These are phyloP conservation scores for Suillus americanus DNA, from an alignment of 768 basidiomycete species.

Conservation along the genomic window DNA sequence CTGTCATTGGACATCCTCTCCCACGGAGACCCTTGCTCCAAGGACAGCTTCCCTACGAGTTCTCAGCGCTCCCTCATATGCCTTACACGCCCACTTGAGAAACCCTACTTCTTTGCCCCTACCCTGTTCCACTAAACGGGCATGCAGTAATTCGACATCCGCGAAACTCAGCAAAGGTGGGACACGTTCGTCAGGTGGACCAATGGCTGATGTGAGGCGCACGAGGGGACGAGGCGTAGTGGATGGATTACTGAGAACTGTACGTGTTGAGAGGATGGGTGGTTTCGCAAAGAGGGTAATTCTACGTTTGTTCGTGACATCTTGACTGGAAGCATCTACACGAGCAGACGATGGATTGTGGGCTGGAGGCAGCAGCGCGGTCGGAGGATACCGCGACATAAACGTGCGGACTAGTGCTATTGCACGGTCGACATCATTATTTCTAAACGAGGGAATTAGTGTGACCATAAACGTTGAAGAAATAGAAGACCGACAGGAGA, in stretches of 20 bases:
- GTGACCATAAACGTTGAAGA: neutral
- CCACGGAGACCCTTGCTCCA: slow-evolving; percentile 4
- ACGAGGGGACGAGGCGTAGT: slow-evolving; percentile 58
- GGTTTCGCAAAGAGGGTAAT: slow-evolving; percentile 38
- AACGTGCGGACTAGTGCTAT: slow-evolving; percentile 61
- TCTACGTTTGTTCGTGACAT: slow-evolving; percentile 7
- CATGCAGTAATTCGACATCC: slow-evolving; percentile 80
- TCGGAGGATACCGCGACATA: slow-evolving; percentile 62
- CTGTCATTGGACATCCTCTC: neutral
- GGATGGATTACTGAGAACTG: slow-evolving; percentile 38
- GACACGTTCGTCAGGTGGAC: slow-evolving; percentile 73
- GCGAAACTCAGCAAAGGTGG: slow-evolving; percentile 76
- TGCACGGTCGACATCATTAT: slow-evolving; percentile 50
- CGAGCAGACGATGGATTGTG: neutral
- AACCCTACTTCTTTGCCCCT: slow-evolving; percentile 55
- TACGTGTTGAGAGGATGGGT: slow-evolving; percentile 57
- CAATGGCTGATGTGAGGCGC: slow-evolving; percentile 56
- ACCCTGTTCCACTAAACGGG: slow-evolving; percentile 55
- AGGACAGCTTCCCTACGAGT: slow-evolving; percentile 50
- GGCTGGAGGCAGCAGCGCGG: slow-evolving; percentile 37
- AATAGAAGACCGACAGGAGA: slow-evolving; percentile 48
- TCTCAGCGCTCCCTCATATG: slow-evolving; percentile 70
- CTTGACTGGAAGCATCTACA: neutral
- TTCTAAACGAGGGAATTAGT: slow-evolving; percentile 32
- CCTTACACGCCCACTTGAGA: slow-evolving; percentile 70